These are phyloP conservation scores for Pueraria montana DNA, from an alignment of 306 rosid species.

Conservation along the genomic window DNA sequence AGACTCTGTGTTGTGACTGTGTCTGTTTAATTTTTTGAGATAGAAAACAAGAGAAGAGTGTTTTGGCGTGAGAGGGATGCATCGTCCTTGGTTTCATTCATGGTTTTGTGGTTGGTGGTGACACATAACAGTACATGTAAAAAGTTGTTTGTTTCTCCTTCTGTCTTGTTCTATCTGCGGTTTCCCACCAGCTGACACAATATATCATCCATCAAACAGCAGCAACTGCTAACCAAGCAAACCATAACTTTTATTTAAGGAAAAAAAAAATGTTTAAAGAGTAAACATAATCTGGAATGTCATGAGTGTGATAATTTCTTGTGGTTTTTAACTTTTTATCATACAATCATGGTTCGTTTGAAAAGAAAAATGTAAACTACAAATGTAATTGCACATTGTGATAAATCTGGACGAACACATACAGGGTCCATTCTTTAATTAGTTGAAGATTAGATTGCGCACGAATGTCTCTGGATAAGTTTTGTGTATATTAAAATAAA, in stretches of 20 bases:
- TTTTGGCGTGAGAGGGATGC: conserved; percentile 33
- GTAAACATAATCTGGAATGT: no score
- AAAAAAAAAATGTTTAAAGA: background rate
- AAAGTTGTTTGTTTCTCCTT: conserved; percentile 48
- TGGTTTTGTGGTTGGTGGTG: conserved; percentile 37
- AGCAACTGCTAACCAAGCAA: background rate
- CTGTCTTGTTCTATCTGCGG: conserved; percentile 51
- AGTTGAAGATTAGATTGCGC: background rate
- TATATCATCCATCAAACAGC: background rate
- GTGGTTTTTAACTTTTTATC: background rate
- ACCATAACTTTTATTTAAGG: background rate
- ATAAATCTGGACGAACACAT: background rate
- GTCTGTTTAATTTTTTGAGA: no score
- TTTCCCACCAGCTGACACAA: conserved; percentile 82
- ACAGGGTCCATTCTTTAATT: no score
- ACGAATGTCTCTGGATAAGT: no score
- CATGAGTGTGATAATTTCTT: background rate
- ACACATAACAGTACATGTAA: conserved; percentile 6
- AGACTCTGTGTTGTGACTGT: background rate
- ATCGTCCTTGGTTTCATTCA: conserved; percentile 9
- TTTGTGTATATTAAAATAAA: no score
- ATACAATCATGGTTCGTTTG: background rate
- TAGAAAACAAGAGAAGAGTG: no score
- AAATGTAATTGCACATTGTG: background rate
- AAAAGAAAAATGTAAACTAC: background rate